Conservation (phyloP, 73 alveolate genomes). For the Halteria grandinella region DNA sequence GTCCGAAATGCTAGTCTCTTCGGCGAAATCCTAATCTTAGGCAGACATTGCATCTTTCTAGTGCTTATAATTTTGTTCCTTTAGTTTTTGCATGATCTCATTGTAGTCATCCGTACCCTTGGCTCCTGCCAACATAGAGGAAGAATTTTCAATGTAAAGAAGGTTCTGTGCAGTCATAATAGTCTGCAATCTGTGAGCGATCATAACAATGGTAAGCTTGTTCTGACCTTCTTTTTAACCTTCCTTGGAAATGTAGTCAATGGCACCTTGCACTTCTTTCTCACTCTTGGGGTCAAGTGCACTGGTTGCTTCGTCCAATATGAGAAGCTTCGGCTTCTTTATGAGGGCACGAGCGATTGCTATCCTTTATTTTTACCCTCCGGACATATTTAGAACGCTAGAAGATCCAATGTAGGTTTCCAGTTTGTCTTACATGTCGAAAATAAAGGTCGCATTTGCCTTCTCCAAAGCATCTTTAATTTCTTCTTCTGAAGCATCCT, state of each 20-base stretch:
- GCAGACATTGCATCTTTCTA: constrained; percentile 24
- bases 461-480: constrained; percentile 63
- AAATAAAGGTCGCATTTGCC: constrained; percentile 67
- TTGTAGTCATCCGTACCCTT: constrained; percentile 6
- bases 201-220: constrained; percentile 78
- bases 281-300: constrained; percentile 78
- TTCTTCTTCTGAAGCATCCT: constrained; percentile 80
- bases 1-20: constrained; percentile 35
- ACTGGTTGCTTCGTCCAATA: constrained; percentile 93
- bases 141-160: neutral
- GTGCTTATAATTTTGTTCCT: constrained; percentile 8
- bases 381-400: constrained; percentile 79
- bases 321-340: constrained; percentile 75
- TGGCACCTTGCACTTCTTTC: constrained; percentile 51
- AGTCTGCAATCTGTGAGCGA: constrained; percentile 87
- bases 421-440: constrained; percentile 47
- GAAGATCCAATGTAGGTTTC: constrained; percentile 77
- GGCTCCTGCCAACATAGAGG: neutral
- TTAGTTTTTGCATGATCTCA: neutral
- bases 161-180: constrained; percentile 40
- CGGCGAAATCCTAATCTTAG: too few species aligned
- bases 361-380: constrained; percentile 89
- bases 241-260: constrained; percentile 4
- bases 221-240: constrained; percentile 61
- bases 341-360: constrained; percentile 90